phyloP scores from a whole-genome alignment of 179 eudicot genomes.

The Camellia oleifera region DNA sequence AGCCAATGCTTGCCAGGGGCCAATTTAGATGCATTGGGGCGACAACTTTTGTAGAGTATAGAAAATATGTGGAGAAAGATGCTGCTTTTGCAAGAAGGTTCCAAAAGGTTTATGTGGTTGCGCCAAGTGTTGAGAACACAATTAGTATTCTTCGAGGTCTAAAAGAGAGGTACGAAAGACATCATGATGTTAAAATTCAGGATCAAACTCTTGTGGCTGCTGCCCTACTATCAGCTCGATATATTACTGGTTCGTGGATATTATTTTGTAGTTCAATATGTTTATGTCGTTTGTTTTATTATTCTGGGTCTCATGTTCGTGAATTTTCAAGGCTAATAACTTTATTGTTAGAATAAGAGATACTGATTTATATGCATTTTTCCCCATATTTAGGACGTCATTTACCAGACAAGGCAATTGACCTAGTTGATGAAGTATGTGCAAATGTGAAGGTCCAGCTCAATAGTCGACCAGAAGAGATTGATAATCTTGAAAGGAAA shows the following conservation, averaged over 20 bases:
- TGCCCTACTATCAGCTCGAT: slow-evolving; percentile 50
- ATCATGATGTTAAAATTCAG: slow-evolving; percentile 55
- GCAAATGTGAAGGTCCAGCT: slow-evolving; percentile 94
- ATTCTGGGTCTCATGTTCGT: not conserved
- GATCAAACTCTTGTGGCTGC: slow-evolving; percentile 57
- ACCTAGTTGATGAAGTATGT: slow-evolving; percentile 88
- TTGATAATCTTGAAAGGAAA: slow-evolving; percentile 21
- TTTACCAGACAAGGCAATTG: slow-evolving; percentile 88
- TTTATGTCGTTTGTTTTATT: not conserved
- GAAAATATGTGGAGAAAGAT: too few species aligned
- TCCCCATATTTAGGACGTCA: slow-evolving; percentile 45
- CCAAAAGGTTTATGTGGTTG: too few species aligned
- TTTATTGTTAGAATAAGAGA: not conserved
- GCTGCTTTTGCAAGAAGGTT: too few species aligned
- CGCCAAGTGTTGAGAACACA: too few species aligned
- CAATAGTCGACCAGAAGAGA: slow-evolving; percentile 93
- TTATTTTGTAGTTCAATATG: not conserved
- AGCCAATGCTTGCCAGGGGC: slow-evolving; percentile 89
- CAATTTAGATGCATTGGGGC: slow-evolving; percentile 85
- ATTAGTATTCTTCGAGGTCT: too few species aligned
- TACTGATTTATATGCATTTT: not conserved
- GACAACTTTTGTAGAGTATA: slow-evolving; percentile 46
- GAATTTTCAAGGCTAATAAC: not conserved
- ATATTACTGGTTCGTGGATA: slow-evolving; percentile 44
- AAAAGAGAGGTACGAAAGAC: slow-evolving; percentile 56